Percentiles rank a stretch among this genome's conserved stretches.
Conservation (phyloP, 129 eudicot genomes). For the Artemisia tridentata region DNA sequence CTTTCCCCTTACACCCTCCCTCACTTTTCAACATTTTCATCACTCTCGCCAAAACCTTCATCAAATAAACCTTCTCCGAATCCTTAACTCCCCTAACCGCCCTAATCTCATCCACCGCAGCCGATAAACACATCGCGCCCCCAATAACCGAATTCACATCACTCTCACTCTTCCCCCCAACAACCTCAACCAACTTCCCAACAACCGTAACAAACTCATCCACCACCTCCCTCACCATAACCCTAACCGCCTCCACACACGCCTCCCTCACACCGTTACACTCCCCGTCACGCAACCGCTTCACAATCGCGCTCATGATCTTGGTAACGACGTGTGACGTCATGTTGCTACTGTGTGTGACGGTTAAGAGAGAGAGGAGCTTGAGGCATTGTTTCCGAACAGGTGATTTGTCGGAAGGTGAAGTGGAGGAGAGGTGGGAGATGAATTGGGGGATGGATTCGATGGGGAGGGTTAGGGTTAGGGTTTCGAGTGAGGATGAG, state of each 20-base stretch:
- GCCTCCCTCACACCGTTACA: conserved; percentile 65
- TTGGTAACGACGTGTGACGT: conserved; percentile 49
- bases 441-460: conserved; percentile 65
- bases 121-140: conserved; percentile 66
- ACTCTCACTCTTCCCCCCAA: conserved; percentile 59
- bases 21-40: no score
- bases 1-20: no score
- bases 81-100: no score
- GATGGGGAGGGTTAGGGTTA: not conserved
- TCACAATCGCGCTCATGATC: conserved; percentile 56
- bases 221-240: conserved; percentile 29
- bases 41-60: no score
- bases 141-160: conserved; percentile 69
- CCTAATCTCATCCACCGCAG: conserved; percentile 50
- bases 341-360: conserved; percentile 53
- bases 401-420: conserved; percentile 68
- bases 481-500: conserved; percentile 55
- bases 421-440: conserved; percentile 57
- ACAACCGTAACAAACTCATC: no score
- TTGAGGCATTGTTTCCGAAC: conserved; percentile 72
- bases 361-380: conserved; percentile 48
- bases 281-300: conserved; percentile 78
- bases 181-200: conserved; percentile 33
- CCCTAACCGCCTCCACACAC: conserved; percentile 49
- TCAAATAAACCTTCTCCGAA: no score